Evolutionary conservation across 73 alveolate species (phyloP).

Genomic region (Paramecium octaurelia): DNA sequence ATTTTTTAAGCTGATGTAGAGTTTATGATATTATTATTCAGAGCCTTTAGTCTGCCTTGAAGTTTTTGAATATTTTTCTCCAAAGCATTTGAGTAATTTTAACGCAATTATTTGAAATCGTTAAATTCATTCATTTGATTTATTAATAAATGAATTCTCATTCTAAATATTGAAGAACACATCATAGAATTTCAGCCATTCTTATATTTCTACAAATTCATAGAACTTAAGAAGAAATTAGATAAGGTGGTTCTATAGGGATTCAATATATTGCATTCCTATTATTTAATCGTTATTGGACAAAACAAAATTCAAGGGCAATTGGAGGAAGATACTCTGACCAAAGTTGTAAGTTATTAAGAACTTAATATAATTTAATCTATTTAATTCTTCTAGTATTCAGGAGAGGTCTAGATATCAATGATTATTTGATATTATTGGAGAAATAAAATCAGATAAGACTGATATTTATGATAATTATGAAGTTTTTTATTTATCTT

Average conservation of each 20-base stretch:
- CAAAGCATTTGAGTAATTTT: not conserved
- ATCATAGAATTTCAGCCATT: not conserved
- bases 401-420: too few species aligned
- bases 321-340: too few species aligned
- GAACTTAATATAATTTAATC: too few species aligned
- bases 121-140: not conserved
- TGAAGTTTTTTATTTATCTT: too few species aligned
- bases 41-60: not conserved
- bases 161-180: not conserved
- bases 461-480: too few species aligned
- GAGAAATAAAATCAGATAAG: too few species aligned
- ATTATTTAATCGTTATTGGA: too few species aligned
- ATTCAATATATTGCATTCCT: not conserved
- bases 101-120: not conserved
- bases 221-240: too few species aligned
- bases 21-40: not conserved
- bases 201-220: not conserved
- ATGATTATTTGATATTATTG: too few species aligned
- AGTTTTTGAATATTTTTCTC: not conserved
- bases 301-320: too few species aligned
- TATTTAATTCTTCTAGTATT: too few species aligned
- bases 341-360: too few species aligned
- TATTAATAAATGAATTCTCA: not conserved
- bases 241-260: not conserved
- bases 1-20: not conserved